A percentile compares a stretch with the other conserved stretches of the same genome.
Conservation (phyloP, 768 basidiomycete genomes). For the Leccinum variicolor region DNA sequence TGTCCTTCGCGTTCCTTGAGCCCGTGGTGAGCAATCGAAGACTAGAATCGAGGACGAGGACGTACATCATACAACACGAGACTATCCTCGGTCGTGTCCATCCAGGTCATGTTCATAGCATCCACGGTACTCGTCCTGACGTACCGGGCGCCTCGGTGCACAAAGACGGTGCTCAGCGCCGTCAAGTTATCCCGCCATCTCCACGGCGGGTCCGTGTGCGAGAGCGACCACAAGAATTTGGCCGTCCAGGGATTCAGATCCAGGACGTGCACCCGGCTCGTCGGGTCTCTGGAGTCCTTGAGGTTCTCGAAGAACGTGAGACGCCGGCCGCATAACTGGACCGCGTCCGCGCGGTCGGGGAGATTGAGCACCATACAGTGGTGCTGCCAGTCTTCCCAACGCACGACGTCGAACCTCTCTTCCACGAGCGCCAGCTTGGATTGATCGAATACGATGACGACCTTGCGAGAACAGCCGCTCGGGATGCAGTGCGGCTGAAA, state of each 20-base stretch:
- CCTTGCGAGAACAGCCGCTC: slow-evolving; percentile 34
- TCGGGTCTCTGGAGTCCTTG: slow-evolving; percentile 16
- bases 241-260: slow-evolving; percentile 30
- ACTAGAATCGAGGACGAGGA: background rate
- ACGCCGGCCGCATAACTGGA: slow-evolving; percentile 30
- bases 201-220: slow-evolving; percentile 28
- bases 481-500: slow-evolving; percentile 39
- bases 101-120: slow-evolving; percentile 44
- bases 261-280: slow-evolving; percentile 27
- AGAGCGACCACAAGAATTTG: slow-evolving; percentile 25
- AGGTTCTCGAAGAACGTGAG: slow-evolving; percentile 31
- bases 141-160: slow-evolving; percentile 23
- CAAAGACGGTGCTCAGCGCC: slow-evolving; percentile 30
- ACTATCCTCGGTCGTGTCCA: slow-evolving; percentile 59
- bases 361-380: slow-evolving; percentile 32
- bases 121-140: slow-evolving; percentile 40
- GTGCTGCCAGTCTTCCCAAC: slow-evolving; percentile 56
- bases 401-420: slow-evolving; percentile 43
- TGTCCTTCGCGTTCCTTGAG: slow-evolving; percentile 32
- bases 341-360: slow-evolving; percentile 28
- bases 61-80: slow-evolving; percentile 54
- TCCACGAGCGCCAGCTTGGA: slow-evolving; percentile 44
- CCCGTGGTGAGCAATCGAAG: background rate
- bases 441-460: slow-evolving; percentile 54
- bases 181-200: slow-evolving; percentile 25